Conservation (phyloP, 1,284 basidiomycete genomes). For the Rugosomyces carneus region DNA sequence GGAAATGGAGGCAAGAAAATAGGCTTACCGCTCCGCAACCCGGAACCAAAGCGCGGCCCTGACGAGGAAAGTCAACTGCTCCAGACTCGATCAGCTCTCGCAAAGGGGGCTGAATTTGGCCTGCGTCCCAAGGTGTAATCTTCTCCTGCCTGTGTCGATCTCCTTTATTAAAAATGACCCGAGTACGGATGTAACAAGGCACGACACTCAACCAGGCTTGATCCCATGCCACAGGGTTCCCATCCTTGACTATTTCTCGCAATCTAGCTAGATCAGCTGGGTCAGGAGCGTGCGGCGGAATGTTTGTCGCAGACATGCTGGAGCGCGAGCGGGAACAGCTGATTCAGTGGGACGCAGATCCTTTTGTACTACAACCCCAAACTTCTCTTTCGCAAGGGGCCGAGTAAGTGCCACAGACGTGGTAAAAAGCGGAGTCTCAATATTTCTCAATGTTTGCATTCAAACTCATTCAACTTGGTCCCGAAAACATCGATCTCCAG, state of each 20-base stretch:
- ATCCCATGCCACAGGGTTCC: conserved; percentile 6
- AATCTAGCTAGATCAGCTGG: background rate
- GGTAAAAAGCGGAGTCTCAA: background rate
- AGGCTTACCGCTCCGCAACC: conserved; percentile 62
- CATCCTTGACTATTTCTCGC: conserved; percentile 1
- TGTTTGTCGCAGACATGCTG: conserved; percentile 1
- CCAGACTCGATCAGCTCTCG: conserved; percentile 44
- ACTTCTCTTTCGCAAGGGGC: background rate
- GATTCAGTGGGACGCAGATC: background rate
- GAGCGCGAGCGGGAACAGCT: background rate
- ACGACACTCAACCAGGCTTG: conserved; percentile 1
- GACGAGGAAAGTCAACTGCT: conserved; percentile 42
- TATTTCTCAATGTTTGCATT: background rate
- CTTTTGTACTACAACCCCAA: background rate
- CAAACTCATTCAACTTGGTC: no score
- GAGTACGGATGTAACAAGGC: background rate
- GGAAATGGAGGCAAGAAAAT: no score
- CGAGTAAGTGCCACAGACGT: background rate
- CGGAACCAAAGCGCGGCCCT: conserved; percentile 59
- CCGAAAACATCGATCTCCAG: background rate
- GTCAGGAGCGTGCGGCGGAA: background rate
- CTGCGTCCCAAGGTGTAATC: conserved; percentile 63
- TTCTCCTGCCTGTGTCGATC: conserved; percentile 40
- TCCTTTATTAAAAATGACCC: background rate
- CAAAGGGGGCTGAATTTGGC: conserved; percentile 49